Evolutionary conservation across 2,329 filamentous ascomycete genomes (phyloP).

Genomic region (Cladorrhinum sp.): DNA sequence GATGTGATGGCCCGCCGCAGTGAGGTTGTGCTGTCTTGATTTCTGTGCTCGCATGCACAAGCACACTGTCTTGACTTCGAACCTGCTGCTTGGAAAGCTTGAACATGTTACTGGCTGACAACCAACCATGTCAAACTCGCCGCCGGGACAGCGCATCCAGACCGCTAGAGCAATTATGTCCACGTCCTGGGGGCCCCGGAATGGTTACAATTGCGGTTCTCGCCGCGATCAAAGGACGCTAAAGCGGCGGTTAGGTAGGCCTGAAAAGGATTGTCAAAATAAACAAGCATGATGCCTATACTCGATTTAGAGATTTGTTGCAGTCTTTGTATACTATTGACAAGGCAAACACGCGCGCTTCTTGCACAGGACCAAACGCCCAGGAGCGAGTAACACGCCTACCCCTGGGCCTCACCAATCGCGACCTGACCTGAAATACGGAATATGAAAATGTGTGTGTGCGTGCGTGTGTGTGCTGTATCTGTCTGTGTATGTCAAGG

Average conservation of each 20-base stretch:
- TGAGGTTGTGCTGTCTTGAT: neutral
- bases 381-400: neutral
- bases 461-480: neutral
- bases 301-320: neutral
- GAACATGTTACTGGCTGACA: neutral
- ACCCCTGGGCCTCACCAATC: conserved; percentile 7
- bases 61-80: neutral
- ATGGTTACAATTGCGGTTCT: neutral
- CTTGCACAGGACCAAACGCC: neutral
- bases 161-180: neutral
- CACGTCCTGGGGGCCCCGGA: neutral
- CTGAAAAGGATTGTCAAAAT: neutral
- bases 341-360: neutral
- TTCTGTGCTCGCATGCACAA: neutral
- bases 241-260: neutral
- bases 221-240: neutral
- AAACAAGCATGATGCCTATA: neutral
- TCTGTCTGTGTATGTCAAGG: neutral
- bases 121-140: neutral
- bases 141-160: neutral
- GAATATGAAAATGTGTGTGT: neutral
- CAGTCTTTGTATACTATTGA: neutral
- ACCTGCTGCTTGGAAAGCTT: neutral
- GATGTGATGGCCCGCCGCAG: neutral
- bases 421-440: neutral